A percentile compares a stretch with the other conserved stretches of the same genome.
phyloP scores from a whole-genome alignment of 257 asterid genomes.

The Echium plantagineum region DNA sequence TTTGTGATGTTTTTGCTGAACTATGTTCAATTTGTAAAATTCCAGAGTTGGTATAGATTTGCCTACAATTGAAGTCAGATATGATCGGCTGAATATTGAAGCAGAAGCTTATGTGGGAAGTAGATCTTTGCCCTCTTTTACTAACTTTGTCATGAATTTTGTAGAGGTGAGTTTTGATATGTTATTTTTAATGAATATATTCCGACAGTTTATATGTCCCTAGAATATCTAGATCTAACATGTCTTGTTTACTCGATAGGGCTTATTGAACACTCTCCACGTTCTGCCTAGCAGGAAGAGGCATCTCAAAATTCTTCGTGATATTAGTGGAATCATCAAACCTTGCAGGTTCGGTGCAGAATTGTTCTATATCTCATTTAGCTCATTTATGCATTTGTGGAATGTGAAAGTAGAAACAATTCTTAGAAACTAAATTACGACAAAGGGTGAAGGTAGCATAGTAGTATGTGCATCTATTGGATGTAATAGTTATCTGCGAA shows the following conservation, averaged over 20 bases:
- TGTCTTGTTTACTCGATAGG: slow-evolving; percentile 24
- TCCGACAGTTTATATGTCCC: neutral
- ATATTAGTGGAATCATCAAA: slow-evolving; percentile 54
- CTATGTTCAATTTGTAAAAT: neutral
- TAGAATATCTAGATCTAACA: neutral
- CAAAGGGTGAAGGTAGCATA: neutral
- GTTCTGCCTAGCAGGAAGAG: slow-evolving; percentile 56
- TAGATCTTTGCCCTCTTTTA: slow-evolving; percentile 72
- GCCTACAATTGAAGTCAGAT: slow-evolving; percentile 76
- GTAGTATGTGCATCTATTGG: neutral
- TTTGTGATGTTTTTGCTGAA: neutral
- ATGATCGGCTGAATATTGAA: slow-evolving; percentile 62
- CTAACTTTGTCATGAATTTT: slow-evolving; percentile 55
- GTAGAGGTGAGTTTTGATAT: slow-evolving; percentile 47
- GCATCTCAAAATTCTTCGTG: slow-evolving; percentile 64
- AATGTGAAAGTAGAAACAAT: neutral
- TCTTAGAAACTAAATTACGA: neutral
- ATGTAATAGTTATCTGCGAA: neutral
- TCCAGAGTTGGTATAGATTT: slow-evolving; percentile 70
- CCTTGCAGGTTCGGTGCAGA: neutral
- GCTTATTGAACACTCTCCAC: slow-evolving; percentile 41
- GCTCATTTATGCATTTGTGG: neutral
- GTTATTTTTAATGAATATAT: neutral
- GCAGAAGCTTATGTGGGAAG: slow-evolving; percentile 80
- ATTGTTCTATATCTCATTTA: neutral